Conservation (phyloP, 1,284 basidiomycete genomes). For the Leccinum proliferum region DNA sequence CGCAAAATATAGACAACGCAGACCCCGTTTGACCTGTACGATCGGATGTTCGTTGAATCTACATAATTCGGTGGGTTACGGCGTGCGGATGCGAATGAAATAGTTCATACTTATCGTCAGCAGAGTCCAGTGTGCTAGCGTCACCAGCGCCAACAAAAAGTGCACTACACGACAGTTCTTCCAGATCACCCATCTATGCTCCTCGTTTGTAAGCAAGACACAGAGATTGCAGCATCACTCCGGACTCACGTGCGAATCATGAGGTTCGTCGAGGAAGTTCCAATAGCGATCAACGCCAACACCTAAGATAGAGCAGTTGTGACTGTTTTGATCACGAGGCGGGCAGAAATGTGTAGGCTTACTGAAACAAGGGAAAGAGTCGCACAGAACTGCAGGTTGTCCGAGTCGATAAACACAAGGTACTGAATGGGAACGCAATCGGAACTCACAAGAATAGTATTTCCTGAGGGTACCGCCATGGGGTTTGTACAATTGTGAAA, state of each 20-base stretch:
- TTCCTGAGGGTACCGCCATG: too few species aligned
- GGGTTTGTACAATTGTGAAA: too few species aligned
- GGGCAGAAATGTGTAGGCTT: background rate
- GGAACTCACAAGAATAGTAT: too few species aligned
- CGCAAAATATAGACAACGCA: conserved; percentile 6
- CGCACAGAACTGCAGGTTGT: too few species aligned
- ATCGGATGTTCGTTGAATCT: background rate
- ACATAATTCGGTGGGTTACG: background rate
- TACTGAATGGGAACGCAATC: too few species aligned
- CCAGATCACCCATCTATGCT: conserved; percentile 25
- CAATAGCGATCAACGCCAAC: conserved; percentile 8
- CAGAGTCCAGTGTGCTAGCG: conserved; percentile 19
- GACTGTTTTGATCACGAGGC: background rate
- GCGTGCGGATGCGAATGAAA: background rate
- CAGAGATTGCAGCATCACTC: background rate
- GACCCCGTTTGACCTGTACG: background rate
- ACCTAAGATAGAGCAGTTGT: conserved; percentile 3
- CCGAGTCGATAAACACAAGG: too few species aligned
- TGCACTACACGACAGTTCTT: conserved; percentile 13
- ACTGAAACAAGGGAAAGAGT: conserved; percentile 9
- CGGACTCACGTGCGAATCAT: conserved; percentile 26
- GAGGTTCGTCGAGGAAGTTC: conserved; percentile 19
- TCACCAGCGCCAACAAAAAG: conserved; percentile 8
- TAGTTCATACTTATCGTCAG: conserved; percentile 12
- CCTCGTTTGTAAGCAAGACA: background rate